A percentile compares a stretch with the other conserved stretches of the same genome.
Conservation (phyloP, 441 rosid genomes). For the Capsella rubella region DNA sequence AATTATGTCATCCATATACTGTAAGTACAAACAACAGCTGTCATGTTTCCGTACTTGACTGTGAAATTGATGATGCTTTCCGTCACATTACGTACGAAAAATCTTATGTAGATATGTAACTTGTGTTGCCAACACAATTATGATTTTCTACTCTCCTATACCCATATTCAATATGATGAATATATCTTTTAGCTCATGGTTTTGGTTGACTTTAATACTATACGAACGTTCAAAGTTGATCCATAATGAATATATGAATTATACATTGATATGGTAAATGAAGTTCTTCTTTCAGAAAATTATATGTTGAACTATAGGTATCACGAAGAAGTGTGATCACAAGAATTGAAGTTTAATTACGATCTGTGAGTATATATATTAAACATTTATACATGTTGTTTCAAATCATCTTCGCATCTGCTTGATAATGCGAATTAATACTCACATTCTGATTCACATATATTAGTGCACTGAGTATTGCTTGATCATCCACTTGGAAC, state of each 20-base stretch:
- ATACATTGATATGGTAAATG: too few relatives aligned
- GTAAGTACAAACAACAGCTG: too few relatives aligned
- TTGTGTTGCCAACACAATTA: background rate
- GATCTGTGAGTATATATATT: background rate
- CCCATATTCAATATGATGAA: background rate
- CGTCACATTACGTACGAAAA: background rate
- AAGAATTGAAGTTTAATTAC: too few relatives aligned
- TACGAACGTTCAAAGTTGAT: background rate
- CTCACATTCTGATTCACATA: slow-evolving; percentile 23
- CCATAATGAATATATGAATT: too few relatives aligned
- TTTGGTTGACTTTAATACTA: slow-evolving; percentile 4
- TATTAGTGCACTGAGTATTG: slow-evolving; percentile 22
- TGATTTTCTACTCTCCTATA: background rate
- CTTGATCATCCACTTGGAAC: slow-evolving; percentile 33
- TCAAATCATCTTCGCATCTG: slow-evolving; percentile 32
- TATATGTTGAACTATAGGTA: too few relatives aligned
- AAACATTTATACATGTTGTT: background rate
- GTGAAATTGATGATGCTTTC: background rate
- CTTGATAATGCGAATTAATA: slow-evolving; percentile 12
- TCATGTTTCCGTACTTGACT: background rate
- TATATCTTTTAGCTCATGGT: background rate
- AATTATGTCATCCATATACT: too few relatives aligned
- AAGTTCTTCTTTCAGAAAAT: too few relatives aligned
- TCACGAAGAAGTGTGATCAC: too few relatives aligned
- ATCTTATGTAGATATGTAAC: background rate